Evolutionary conservation across 352 stramenopile species (phyloP).

Genomic region (Globisporangium spinosum): DNA sequence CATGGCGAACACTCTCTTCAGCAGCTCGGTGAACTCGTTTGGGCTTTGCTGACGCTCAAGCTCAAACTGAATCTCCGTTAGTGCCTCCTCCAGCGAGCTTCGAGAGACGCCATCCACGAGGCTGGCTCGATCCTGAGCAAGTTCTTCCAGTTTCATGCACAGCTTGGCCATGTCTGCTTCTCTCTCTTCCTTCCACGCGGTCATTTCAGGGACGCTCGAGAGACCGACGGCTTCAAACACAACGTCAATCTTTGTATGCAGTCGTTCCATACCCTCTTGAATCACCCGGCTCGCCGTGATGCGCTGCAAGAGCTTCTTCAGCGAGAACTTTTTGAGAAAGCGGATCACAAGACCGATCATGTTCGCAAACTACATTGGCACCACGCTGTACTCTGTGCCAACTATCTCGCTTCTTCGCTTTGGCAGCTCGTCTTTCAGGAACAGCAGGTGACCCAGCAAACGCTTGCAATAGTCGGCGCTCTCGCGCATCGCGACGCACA

Average conservation of each 20-base stretch:
- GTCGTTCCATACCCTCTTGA: not conserved
- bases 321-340: not conserved
- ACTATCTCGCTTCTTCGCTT: conserved; percentile 23
- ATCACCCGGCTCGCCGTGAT: not conserved
- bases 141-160: no score
- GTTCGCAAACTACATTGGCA: not conserved
- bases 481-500: conserved; percentile 20
- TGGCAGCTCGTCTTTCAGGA: conserved; percentile 26
- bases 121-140: not conserved
- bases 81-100: not conserved
- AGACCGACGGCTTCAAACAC: not conserved
- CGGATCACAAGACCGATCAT: conserved; percentile 5
- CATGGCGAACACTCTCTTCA: not conserved
- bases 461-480: not conserved
- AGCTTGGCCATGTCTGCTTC: no score
- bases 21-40: not conserved
- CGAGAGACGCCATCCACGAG: not conserved
- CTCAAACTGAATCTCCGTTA: not conserved
- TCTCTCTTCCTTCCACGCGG: not conserved
- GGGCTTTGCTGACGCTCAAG: not conserved
- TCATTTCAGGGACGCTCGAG: not conserved
- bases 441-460: conserved; percentile 15
- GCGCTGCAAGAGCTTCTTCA: not conserved
- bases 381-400: no score
- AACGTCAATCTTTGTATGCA: not conserved